These are phyloP conservation scores for Eugenia klotzschiana DNA, from an alignment of 441 rosid species.

Conservation along the genomic window DNA sequence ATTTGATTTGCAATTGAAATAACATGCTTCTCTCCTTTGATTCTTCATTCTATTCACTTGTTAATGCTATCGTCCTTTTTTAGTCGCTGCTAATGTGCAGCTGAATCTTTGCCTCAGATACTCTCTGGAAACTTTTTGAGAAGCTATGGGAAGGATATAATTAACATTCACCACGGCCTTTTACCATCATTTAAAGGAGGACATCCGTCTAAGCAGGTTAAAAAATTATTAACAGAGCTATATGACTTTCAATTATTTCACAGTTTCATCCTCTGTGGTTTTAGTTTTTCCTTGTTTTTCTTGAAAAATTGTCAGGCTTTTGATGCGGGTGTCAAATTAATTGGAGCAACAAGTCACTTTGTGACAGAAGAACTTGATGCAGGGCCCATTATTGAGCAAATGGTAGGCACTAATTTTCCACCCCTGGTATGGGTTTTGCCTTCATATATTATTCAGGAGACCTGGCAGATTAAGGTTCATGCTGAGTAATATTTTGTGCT, in stretches of 20 bases:
- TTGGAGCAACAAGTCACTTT: slow-evolving; percentile 88
- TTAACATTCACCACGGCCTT: slow-evolving; percentile 96
- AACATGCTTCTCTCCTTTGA: not conserved
- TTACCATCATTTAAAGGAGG: slow-evolving; percentile 90
- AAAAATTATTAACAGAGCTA: not conserved
- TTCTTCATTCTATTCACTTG: not conserved
- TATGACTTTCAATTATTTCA: not conserved
- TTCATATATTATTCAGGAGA: not conserved
- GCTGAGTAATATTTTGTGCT: not conserved
- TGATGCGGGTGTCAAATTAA: slow-evolving; percentile 87
- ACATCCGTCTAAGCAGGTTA: slow-evolving; percentile 70
- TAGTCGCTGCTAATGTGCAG: not conserved
- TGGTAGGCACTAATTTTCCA: slow-evolving; percentile 28
- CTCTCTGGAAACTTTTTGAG: slow-evolving; percentile 60
- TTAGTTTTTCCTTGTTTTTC: slow-evolving; percentile 6
- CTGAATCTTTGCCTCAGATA: slow-evolving; percentile 27
- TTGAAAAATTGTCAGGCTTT: slow-evolving; percentile 62
- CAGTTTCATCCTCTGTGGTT: not conserved
- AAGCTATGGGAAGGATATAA: slow-evolving; percentile 72
- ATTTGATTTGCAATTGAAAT: not conserved
- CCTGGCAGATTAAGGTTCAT: not conserved
- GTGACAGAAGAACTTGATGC: slow-evolving; percentile 87
- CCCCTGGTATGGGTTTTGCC: not conserved
- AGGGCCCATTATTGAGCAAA: slow-evolving; percentile 90
- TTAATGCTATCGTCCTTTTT: not conserved